Conservation (phyloP, 1,284 basidiomycete species). For the Pseudozyma thailandica region DNA sequence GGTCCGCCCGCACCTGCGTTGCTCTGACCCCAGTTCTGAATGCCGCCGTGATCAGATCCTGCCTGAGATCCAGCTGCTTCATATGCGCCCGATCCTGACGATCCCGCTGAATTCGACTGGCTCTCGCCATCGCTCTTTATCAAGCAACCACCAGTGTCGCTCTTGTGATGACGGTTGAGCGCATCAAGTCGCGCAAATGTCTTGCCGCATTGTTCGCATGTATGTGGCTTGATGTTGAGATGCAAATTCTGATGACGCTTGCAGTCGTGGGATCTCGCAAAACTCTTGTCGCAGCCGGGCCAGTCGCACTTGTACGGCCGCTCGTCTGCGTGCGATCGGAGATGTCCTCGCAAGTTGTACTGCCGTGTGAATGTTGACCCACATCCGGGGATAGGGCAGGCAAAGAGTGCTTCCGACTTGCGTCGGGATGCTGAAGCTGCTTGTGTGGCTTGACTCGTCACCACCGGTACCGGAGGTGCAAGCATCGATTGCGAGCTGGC, state of each 20-base stretch:
- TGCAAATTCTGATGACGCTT: conserved; percentile 77
- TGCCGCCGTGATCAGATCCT: conserved; percentile 13
- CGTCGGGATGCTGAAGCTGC: conserved; percentile 87
- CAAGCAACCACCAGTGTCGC: conserved; percentile 52
- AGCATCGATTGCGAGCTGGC: conserved; percentile 24
- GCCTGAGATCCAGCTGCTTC: conserved; percentile 1
- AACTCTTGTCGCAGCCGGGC: conserved; percentile 91
- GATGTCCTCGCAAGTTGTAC: conserved; percentile 78
- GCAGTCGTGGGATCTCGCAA: conserved; percentile 94
- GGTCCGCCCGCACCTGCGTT: background rate
- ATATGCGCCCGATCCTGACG: conserved; percentile 3
- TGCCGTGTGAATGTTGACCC: conserved; percentile 79
- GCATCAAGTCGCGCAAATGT: conserved; percentile 93
- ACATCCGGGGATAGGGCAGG: conserved; percentile 93
- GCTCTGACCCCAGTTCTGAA: conserved; percentile 1
- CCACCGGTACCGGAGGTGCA: conserved; percentile 68
- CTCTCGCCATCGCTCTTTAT: conserved; percentile 29
- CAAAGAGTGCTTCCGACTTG: conserved; percentile 88
- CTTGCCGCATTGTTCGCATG: conserved; percentile 91
- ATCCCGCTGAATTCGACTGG: conserved; percentile 35
- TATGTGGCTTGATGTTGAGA: conserved; percentile 83
- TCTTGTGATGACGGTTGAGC: conserved; percentile 74
- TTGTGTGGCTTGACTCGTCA: conserved; percentile 93
- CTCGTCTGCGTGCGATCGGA: conserved; percentile 96
- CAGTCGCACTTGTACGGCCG: conserved; percentile 91